Evolutionary conservation across 1,284 basidiomycete species (phyloP).

Genomic region (Anthracocystis walkeri): DNA sequence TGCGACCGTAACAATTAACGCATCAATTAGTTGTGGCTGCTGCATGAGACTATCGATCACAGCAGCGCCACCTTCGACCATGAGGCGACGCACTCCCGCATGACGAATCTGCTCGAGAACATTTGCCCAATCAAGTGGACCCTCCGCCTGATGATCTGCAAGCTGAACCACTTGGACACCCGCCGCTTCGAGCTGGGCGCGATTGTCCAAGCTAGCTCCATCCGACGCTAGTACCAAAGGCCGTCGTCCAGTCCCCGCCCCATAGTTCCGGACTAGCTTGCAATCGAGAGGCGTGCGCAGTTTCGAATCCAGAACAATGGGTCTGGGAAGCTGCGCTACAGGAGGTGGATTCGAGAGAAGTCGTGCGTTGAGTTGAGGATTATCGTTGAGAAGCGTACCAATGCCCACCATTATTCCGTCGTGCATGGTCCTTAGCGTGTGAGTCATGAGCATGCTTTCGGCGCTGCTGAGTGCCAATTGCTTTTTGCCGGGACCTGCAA

Average conservation of each 20-base stretch:
- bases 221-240: conserved; percentile 79
- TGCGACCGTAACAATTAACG: conserved; percentile 43
- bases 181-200: conserved; percentile 64
- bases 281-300: conserved; percentile 78
- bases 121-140: conserved; percentile 28
- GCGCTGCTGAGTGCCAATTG: conserved; percentile 85
- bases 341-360: conserved; percentile 42
- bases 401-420: conserved; percentile 92
- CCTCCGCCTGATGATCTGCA: conserved; percentile 63
- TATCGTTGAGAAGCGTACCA: conserved; percentile 88
- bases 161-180: conserved; percentile 69
- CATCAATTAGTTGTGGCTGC: conserved; percentile 31
- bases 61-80: conserved; percentile 93
- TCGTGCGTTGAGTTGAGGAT: conserved; percentile 85
- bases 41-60: conserved; percentile 80
- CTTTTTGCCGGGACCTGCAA: conserved; percentile 80
- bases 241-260: conserved; percentile 75
- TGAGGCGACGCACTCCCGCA: conserved; percentile 78
- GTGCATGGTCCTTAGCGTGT: conserved; percentile 82
- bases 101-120: conserved; percentile 43
- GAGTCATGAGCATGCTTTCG: conserved; percentile 94
- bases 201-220: conserved; percentile 45
- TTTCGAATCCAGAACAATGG: conserved; percentile 83
- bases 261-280: conserved; percentile 81
- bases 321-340: conserved; percentile 75